phyloP scores from a whole-genome alignment of 139 green algal genomes.

The Gonium pectorale region DNA sequence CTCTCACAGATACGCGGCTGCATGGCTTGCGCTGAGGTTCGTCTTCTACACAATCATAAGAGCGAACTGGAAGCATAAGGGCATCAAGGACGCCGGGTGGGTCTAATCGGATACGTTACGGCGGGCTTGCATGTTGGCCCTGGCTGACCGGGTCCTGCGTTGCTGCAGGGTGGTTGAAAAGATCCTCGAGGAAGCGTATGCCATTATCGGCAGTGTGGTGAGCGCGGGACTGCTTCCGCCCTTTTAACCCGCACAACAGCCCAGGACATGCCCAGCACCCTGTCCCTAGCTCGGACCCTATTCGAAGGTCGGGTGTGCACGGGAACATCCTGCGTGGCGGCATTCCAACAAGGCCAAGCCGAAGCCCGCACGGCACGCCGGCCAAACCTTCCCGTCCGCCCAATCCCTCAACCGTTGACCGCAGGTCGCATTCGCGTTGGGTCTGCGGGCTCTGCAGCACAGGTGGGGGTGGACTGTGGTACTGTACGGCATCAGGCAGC shows the following conservation, averaged over 20 bases:
- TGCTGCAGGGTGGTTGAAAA: constrained; percentile 19
- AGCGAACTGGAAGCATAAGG: constrained; percentile 1
- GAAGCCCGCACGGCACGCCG: not conserved
- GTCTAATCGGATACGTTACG: not conserved
- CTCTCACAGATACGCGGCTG: not conserved
- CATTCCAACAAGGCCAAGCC: not conserved
- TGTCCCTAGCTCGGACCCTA: not conserved
- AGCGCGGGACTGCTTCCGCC: not conserved
- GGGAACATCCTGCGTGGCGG: not conserved
- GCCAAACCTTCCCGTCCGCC: not conserved
- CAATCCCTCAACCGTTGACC: not conserved
- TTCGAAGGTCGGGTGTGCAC: not conserved
- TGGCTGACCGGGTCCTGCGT: not conserved
- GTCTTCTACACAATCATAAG: not conserved
- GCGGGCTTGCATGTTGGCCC: not conserved
- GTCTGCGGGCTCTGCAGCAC: not conserved
- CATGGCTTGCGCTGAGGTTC: not conserved
- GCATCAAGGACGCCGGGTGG: constrained; percentile 7
- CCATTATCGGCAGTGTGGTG: constrained; percentile 9
- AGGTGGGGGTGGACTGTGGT: not conserved
- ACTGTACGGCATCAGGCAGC: not conserved
- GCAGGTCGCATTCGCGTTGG: constrained; percentile 12
- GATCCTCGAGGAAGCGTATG: constrained; percentile 4
- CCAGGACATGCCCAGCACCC: not conserved
- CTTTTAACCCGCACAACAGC: not conserved